Conservation (phyloP, 1,284 basidiomycete genomes). For the Rhodotorula glutinis region DNA sequence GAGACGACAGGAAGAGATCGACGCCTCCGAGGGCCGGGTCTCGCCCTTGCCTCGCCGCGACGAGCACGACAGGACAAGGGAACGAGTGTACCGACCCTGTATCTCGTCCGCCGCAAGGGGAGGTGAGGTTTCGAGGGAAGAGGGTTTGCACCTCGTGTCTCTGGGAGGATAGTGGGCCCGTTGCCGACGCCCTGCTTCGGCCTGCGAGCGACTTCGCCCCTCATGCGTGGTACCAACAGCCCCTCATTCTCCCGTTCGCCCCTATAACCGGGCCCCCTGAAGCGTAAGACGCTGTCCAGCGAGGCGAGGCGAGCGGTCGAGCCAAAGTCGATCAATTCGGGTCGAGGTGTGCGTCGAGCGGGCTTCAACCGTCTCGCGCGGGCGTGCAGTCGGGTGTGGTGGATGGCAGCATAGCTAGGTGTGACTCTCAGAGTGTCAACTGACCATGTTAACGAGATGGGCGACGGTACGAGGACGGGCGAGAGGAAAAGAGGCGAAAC, state of each 20-base stretch:
- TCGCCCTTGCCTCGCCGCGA: too few relatives aligned
- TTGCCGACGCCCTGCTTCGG: not conserved
- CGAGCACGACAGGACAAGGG: not conserved
- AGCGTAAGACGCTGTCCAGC: too few relatives aligned
- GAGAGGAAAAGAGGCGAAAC: not conserved
- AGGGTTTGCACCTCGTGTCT: not conserved
- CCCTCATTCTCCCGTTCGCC: too few relatives aligned
- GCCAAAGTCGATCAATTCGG: too few relatives aligned
- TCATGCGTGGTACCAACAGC: too few relatives aligned
- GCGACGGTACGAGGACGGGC: constrained; percentile 9
- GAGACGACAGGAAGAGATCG: not conserved
- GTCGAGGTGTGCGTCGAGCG: not conserved
- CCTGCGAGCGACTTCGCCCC: too few relatives aligned
- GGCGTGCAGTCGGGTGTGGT: not conserved
- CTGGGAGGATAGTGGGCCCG: too few relatives aligned
- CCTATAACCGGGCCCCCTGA: too few relatives aligned
- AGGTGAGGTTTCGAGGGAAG: not conserved
- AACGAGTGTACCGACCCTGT: not conserved
- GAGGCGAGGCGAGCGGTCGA: not conserved
- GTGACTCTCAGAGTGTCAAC: not conserved
- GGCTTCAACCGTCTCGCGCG: not conserved
- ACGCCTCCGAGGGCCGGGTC: not conserved
- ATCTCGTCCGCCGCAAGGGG: constrained; percentile 2
- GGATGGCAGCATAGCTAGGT: not conserved
- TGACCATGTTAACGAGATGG: constrained; percentile 12